Evolutionary conservation across 768 basidiomycete species (phyloP), one percentile per base, ranked within the genome.

Genomic region (Termitomyces sp.): DNA sequence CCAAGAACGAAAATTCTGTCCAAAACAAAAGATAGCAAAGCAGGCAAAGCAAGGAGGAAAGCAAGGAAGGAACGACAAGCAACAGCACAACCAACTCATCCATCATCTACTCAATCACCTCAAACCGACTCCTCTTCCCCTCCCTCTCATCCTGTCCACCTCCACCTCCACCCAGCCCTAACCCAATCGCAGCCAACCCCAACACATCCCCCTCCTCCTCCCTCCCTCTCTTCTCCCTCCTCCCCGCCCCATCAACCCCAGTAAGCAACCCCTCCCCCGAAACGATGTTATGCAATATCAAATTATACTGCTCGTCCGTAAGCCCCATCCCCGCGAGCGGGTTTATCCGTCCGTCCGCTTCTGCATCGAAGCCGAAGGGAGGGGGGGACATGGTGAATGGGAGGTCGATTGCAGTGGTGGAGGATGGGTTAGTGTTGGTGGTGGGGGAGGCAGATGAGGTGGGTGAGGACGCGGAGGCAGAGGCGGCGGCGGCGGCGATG

Each of bases 311-410:
- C 65, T 94, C 91, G 62, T 95, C 92, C 15, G 86, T 83, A 52
- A 95, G 80, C 12, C 93, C 94, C 84, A 94, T 89, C 16, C 85
- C 88, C 15, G 87, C 89, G 39, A 97, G 77, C 6, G 91, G 91
- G 69, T 96, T 94, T 60, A 91, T 82, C 53, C 83, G 73, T 31
- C 76, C 76, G 27, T 86, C 82, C 51, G 77, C 73, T 32, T 78
- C 78, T 50, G 77, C 73, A 53, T 64, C 63, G 57, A 61, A 54
- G 36, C 60, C 62, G 47, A 57, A 36, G 49, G 44, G 51, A 10
- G 46, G 51, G 12, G 42, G 49, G 27, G 51, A 23, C 27, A 49
- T 52, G 7, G 54, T 32, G 25, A 48, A 33, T 11, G 50, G 22
- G 50, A 52, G 50, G 40, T 57, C 51, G 50, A 59, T 48, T 5